Base-by-base conservation (phyloP, 1,139 yeast species). In the Ashbya aceris region DNA sequence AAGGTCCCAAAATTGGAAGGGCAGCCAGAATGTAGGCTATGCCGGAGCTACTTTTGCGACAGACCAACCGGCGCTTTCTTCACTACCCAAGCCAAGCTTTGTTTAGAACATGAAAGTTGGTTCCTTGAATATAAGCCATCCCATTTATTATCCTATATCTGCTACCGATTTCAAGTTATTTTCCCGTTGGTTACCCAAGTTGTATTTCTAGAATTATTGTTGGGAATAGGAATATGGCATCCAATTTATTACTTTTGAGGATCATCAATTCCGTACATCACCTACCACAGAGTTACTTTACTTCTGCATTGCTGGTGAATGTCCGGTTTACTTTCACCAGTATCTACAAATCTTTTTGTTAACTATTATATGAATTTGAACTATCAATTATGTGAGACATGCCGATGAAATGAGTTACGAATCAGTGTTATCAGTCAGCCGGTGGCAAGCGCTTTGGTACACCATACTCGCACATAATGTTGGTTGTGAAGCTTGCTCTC, bases 21-120 rank as follows among this genome's bases (percentile, higher is more conserved):
- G 28, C 28, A 36, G 33, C 30, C 40, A n/a, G 29, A 37, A 41
- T 42, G 40, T 39, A 27, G 43, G 51, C 11, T 59, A 57, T 45
- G 64, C 64, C 2, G 64, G 64, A 38, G 64, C 62, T 6, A 58
- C 64, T 1, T 60, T 60, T 43, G 61, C 64, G 10, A 52, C 60
- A 7, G 52, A 53, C 39, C 50, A 53, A 11, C 64, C 64, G 10
- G 50, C 54, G 27, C 54, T 55, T 29, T 46, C 53, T 12, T 49
- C 48, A 26, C 41, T 55, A 27, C 60, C 60, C 8, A 55, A 54
- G 41, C 60, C 60, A 23, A 54, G 58, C 44, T 55, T 55, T 41
- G 44, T 54, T 26, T 54, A 44, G 41, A 38, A 40, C 36, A 29
- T 30, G 13, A 11, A 38, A 9, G n/a, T 27, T 5, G 14, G 11